A percentile compares a stretch with the other conserved stretches of the same genome.
Conservation (phyloP, 345 rosid species). For the Brassica cretica region DNA sequence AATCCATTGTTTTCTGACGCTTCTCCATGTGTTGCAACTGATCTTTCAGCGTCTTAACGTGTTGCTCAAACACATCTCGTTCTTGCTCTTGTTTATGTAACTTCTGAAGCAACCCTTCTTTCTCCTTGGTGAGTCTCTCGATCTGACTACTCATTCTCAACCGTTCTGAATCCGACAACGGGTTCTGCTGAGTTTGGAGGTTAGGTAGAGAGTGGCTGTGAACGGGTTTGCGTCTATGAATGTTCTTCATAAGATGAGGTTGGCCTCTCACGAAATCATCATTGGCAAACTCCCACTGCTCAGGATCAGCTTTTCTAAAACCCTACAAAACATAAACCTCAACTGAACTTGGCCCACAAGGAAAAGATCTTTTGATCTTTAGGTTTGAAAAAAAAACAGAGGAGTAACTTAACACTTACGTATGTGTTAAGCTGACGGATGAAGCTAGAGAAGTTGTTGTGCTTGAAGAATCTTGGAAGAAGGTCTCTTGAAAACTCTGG, state of each 20-base stretch:
- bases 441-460: conserved; percentile 93
- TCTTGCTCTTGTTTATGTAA: conserved; percentile 58
- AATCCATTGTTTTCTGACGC: conserved; percentile 62
- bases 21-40: conserved; percentile 60
- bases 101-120: conserved; percentile 55
- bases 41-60: conserved; percentile 63
- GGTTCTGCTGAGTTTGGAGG: conserved; percentile 54
- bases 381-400: neutral
- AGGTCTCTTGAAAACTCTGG: conserved; percentile 73
- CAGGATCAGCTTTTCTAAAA: conserved; percentile 85
- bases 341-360: neutral
- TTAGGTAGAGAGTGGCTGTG: conserved; percentile 84
- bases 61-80: conserved; percentile 45
- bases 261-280: conserved; percentile 85
- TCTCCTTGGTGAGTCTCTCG: conserved; percentile 62
- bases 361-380: neutral
- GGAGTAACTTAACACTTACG: conserved; percentile 44
- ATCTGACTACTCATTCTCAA: conserved; percentile 55
- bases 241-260: conserved; percentile 78
- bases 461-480: conserved; percentile 90
- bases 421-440: conserved; percentile 95
- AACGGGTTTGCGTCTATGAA: conserved; percentile 87
- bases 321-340: conserved; percentile 48
- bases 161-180: conserved; percentile 63
- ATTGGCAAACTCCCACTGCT: conserved; percentile 94